phyloP scores from a whole-genome alignment of 2,329 filamentous ascomycete genomes.

The Metarhizium anisopliae region DNA sequence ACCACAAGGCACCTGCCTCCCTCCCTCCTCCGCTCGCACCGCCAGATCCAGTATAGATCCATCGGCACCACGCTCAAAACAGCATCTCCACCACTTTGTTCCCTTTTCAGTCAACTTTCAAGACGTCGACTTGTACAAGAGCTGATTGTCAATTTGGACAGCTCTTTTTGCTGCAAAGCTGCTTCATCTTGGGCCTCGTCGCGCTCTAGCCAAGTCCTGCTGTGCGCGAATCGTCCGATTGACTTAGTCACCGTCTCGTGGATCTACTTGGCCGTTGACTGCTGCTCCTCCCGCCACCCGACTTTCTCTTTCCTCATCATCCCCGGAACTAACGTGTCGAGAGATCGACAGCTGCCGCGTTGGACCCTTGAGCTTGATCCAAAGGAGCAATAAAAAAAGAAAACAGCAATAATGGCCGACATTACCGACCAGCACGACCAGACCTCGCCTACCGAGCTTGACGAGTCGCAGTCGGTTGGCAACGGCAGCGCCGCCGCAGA shows the following conservation, averaged over 20 bases:
- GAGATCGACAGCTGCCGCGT: conserved; percentile 3
- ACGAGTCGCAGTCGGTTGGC: conserved; percentile 62
- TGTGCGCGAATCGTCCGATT: conserved; percentile 2
- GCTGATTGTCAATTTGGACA: conserved; percentile 20
- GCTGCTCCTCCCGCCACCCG: conserved; percentile 1
- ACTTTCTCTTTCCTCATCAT: not conserved
- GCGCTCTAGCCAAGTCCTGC: not conserved
- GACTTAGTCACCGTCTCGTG: not conserved
- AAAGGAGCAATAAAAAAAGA: not conserved
- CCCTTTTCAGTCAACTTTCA: conserved; percentile 31
- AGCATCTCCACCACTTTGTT: conserved; percentile 52
- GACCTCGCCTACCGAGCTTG: conserved; percentile 63
- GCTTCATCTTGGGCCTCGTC: not conserved
- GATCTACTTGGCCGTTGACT: not conserved
- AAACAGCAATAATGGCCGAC: conserved; percentile 54
- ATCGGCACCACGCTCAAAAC: conserved; percentile 57
- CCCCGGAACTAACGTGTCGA: conserved; percentile 3
- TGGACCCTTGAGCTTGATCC: not conserved
- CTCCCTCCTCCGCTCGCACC: conserved; percentile 39
- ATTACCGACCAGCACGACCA: conserved; percentile 72
- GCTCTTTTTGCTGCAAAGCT: conserved; percentile 3
- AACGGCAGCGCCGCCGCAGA: conserved; percentile 64
- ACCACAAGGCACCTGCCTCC: conserved; percentile 32
- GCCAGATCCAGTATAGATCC: conserved; percentile 59
- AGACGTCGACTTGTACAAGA: conserved; percentile 12